Percentiles rank a stretch among this genome's conserved stretches.
Conservation (phyloP, 257 asterid species). For the Solanum clarkiae region DNA sequence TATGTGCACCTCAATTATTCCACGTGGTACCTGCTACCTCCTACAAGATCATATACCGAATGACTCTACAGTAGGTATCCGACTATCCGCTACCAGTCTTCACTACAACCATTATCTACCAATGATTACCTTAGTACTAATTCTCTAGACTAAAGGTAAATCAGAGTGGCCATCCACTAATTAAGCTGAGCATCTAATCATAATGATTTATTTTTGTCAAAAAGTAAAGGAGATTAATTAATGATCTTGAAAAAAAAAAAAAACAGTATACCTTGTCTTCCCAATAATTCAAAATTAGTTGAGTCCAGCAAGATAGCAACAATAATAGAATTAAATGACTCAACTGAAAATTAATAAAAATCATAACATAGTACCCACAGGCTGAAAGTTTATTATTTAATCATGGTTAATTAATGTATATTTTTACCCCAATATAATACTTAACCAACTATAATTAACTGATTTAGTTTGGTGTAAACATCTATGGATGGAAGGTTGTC, state of each 20-base stretch:
- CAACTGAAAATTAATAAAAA: not conserved
- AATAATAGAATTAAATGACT: not conserved
- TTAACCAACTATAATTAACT: not conserved
- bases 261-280: not conserved
- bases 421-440: not conserved
- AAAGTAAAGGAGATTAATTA: not conserved
- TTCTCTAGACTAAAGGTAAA: not conserved
- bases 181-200: not conserved
- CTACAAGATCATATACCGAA: not conserved
- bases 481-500: not conserved
- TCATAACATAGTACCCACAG: not conserved
- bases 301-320: not conserved
- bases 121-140: not conserved
- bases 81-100: not conserved
- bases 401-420: not conserved
- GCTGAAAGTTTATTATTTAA: not conserved
- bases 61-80: not conserved
- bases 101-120: no score
- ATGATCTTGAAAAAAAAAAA: not conserved
- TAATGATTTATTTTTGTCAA: not conserved
- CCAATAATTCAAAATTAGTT: not conserved
- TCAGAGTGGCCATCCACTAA: not conserved
- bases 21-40: not conserved
- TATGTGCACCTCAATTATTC: not conserved
- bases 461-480: not conserved